Evolutionary conservation across 768 basidiomycete species (phyloP).

Genomic region (Galerina sulciceps): DNA sequence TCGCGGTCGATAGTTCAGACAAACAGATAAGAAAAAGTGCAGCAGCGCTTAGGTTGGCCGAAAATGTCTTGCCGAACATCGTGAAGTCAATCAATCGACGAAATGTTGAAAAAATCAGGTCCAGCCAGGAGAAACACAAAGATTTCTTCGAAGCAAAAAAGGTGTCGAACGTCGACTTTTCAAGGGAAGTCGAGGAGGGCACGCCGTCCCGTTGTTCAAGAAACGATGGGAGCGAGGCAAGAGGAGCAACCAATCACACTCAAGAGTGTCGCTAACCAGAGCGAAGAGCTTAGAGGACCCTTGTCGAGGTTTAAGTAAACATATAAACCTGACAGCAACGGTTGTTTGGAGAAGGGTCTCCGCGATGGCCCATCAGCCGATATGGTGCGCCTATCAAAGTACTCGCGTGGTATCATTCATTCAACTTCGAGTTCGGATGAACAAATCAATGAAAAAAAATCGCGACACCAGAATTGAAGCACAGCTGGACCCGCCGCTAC

Average conservation of each 20-base stretch:
- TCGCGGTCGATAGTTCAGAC: slow-evolving; percentile 1
- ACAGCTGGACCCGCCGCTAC: too few species aligned
- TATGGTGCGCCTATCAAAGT: too few species aligned
- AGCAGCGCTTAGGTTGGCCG: neutral
- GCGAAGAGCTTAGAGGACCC: slow-evolving; percentile 4
- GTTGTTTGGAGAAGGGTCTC: slow-evolving; percentile 4
- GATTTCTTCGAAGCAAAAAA: neutral
- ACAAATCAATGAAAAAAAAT: too few species aligned
- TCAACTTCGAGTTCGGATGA: too few species aligned
- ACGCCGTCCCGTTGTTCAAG: slow-evolving; percentile 21
- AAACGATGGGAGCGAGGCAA: slow-evolving; percentile 2
- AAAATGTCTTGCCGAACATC: slow-evolving; percentile 11
- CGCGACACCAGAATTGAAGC: too few species aligned
- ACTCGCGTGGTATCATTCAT: too few species aligned
- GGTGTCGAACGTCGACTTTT: too few species aligned
- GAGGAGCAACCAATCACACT: slow-evolving; percentile 12
- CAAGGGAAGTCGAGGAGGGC: too few species aligned
- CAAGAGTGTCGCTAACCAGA: slow-evolving; percentile 21
- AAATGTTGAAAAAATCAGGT: neutral
- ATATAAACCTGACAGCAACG: slow-evolving; percentile 23
- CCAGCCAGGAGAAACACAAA: neutral
- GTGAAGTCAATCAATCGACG: neutral
- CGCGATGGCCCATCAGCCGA: neutral
- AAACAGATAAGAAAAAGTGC: slow-evolving; percentile 6
- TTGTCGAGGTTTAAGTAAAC: neutral